Conservation (phyloP, 2,329 filamentous ascomycete species). For the Penicillium palitans region DNA sequence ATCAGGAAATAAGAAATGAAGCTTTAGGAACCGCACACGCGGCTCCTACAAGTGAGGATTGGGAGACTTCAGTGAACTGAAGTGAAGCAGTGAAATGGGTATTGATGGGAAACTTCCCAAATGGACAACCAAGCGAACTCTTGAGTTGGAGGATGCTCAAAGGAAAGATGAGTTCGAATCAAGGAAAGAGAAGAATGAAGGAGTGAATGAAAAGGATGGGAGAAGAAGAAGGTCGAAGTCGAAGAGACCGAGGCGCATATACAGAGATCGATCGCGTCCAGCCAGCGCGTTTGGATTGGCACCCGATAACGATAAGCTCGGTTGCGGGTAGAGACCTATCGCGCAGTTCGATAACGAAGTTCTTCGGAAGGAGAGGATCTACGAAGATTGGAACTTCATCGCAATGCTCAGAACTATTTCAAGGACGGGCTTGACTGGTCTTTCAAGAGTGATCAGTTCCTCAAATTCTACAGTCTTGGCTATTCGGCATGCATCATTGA, state of each 20-base stretch:
- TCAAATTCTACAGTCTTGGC: constrained; percentile 14
- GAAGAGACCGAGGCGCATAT: not conserved
- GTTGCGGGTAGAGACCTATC: not conserved
- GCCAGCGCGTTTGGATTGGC: not conserved
- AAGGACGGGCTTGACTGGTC: not conserved
- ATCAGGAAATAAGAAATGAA: not conserved
- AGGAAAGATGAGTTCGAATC: not conserved
- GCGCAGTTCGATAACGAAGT: not conserved
- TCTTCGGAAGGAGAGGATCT: not conserved
- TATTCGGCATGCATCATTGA: constrained; percentile 57
- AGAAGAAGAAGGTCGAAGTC: not conserved
- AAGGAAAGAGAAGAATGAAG: not conserved
- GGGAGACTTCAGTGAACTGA: not conserved
- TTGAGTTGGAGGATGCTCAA: not conserved
- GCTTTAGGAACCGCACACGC: not conserved
- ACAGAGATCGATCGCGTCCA: not conserved
- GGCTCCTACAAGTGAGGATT: not conserved
- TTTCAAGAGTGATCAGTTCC: not conserved
- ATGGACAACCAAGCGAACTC: not conserved
- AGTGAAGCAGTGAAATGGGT: not conserved
- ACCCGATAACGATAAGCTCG: constrained; percentile 9
- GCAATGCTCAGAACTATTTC: constrained; percentile 16
- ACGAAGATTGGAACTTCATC: not conserved
- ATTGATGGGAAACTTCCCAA: not conserved
- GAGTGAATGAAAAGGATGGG: not conserved